Conservation (phyloP, 2,329 filamentous ascomycete genomes). For the Hypoxylon sp. region DNA sequence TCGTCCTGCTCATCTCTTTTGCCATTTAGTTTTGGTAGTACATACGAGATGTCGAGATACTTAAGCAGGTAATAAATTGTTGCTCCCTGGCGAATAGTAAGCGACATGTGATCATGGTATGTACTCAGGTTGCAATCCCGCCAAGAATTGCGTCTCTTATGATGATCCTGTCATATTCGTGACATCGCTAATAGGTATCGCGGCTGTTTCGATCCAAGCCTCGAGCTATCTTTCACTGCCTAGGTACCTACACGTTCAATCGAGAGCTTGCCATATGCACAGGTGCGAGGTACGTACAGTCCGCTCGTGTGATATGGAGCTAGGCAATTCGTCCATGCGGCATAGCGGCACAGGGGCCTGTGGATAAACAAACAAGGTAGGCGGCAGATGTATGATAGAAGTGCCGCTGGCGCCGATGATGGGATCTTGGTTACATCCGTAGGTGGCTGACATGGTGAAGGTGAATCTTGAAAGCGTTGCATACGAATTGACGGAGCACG, state of each 20-base stretch:
- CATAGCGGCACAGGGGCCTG: slow-evolving; percentile 24
- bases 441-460: slow-evolving; percentile 32
- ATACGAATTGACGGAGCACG: slow-evolving; percentile 10
- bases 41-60: slow-evolving; percentile 13
- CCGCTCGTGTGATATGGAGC: slow-evolving; percentile 11
- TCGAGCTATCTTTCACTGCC: background rate
- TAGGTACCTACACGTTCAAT: background rate
- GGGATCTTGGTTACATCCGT: slow-evolving; percentile 43
- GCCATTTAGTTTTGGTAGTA: slow-evolving; percentile 1
- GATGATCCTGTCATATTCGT: slow-evolving; percentile 25
- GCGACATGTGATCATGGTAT: slow-evolving; percentile 38
- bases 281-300: slow-evolving; percentile 1
- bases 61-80: slow-evolving; percentile 17
- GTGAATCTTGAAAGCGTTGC: slow-evolving; percentile 25
- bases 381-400: slow-evolving; percentile 21
- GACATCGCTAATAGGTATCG: slow-evolving; percentile 11
- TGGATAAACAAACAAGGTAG: slow-evolving; percentile 25
- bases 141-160: slow-evolving; percentile 15
- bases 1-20: slow-evolving; percentile 17
- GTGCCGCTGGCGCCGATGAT: slow-evolving; percentile 30
- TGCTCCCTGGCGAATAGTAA: slow-evolving; percentile 31
- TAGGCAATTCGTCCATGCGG: slow-evolving; percentile 20
- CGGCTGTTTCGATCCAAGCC: slow-evolving; percentile 19
- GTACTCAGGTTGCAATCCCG: slow-evolving; percentile 4
- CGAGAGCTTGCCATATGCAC: slow-evolving; percentile 7